phyloP scores from a whole-genome alignment of 2,329 filamentous ascomycete species.

The Helicocarpus griseus region DNA sequence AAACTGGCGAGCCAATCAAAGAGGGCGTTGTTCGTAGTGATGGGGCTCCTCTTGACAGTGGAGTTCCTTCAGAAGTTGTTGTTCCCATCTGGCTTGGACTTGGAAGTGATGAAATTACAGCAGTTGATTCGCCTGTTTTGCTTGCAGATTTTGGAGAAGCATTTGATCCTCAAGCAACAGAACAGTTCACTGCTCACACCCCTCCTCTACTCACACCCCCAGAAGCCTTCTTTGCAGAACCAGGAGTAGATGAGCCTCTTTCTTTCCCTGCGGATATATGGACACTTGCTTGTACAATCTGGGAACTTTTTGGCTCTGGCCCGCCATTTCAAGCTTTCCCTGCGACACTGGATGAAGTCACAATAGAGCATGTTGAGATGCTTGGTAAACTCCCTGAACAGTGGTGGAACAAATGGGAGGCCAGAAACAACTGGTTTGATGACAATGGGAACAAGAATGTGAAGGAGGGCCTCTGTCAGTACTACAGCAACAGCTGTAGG shows the following conservation, averaged over 20 bases:
- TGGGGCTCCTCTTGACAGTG: constrained; percentile 12
- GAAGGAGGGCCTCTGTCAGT: constrained; percentile 4
- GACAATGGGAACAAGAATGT: constrained; percentile 10
- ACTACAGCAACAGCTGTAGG: constrained; percentile 3
- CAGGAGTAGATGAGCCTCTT: constrained; percentile 17
- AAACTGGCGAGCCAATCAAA: constrained; percentile 14
- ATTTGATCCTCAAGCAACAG: constrained; percentile 13
- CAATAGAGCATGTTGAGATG: constrained; percentile 19
- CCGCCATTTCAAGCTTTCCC: constrained; percentile 17
- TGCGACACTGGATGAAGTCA: constrained; percentile 14
- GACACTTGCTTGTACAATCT: constrained; percentile 28
- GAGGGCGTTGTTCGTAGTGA: constrained; percentile 17
- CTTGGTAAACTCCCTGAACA: constrained; percentile 17
- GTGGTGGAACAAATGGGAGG: constrained; percentile 13
- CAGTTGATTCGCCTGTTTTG: too few species aligned
- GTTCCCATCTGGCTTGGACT: constrained; percentile 18
- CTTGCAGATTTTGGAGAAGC: constrained; percentile 21
- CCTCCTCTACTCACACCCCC: constrained; percentile 13
- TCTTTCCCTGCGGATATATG: constrained; percentile 27
- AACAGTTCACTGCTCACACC: constrained; percentile 13
- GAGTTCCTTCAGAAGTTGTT: constrained; percentile 15
- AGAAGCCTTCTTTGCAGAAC: constrained; percentile 9
- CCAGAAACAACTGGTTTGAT: constrained; percentile 9
- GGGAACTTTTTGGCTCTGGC: constrained; percentile 20
- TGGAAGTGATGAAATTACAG: constrained; percentile 18